phyloP scores from a whole-genome alignment of 345 rosid species.

The Reutealis trisperma region DNA sequence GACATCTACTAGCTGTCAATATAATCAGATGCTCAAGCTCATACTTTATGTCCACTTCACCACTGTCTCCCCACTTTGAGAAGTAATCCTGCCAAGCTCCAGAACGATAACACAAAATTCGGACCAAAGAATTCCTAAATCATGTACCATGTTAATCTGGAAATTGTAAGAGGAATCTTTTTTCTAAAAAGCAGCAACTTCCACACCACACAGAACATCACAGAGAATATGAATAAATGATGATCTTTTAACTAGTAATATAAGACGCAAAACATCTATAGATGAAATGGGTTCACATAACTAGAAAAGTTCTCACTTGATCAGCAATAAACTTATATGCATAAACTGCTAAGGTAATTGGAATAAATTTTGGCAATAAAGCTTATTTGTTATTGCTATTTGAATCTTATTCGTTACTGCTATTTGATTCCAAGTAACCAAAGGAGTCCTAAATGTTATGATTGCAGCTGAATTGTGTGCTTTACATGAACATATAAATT shows the following conservation, averaged over 20 bases:
- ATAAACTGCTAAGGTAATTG: too few relatives aligned
- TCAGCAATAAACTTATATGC: background rate
- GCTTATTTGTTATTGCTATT: too few relatives aligned
- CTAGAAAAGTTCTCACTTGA: too few relatives aligned
- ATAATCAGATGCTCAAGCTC: constrained; percentile 95
- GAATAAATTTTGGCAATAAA: too few relatives aligned
- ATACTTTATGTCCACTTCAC: constrained; percentile 84
- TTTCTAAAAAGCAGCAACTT: background rate
- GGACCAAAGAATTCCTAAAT: background rate
- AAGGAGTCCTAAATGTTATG: too few relatives aligned
- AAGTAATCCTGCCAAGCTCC: constrained; percentile 67
- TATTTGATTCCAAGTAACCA: too few relatives aligned
- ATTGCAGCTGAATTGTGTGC: too few relatives aligned
- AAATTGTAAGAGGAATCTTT: background rate
- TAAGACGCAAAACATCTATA: too few relatives aligned
- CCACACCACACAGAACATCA: background rate
- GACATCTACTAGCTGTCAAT: constrained; percentile 98
- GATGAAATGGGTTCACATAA: too few relatives aligned
- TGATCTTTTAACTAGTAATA: background rate
- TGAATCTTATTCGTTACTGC: too few relatives aligned
- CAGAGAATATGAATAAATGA: background rate
- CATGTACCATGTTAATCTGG: background rate
- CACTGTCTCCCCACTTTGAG: constrained; percentile 93
- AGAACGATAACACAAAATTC: constrained; percentile 19
- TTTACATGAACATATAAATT: too few relatives aligned